Base-by-base conservation (phyloP, 768 basidiomycete species). In the Clavulina sp. region DNA sequence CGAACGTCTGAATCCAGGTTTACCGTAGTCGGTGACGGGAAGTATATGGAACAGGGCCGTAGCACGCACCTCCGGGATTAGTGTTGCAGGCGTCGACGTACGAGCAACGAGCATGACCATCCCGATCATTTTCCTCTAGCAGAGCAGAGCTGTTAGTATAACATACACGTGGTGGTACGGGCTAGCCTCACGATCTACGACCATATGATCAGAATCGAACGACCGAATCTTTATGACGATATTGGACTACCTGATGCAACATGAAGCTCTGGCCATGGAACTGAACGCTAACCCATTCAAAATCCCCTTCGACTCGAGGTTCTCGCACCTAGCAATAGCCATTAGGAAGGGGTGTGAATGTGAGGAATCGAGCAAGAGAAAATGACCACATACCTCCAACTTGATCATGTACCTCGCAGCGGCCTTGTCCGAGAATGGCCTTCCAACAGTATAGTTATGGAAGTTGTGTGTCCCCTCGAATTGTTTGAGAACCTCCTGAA, bases 211-310 rank as follows among this genome's bases (percentile, higher is more conserved):
- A 44, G 16, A 21, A 34, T 4, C 3, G 9, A n/a, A 5, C 32
- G 32, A 36, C 29, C 24, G 4, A n/a, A 28, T 41, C 48, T 23
- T 41, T 28, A 24, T n/a, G 19, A 40, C 26, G 40, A 40, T 6
- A 5, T 43, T 43, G 57, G 60, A 30, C n/a, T 67, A 91, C 91
- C 72, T 99, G 95, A 64, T 99, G 93, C 50, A 99, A 67, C 95
- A 99, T 97, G 65, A 99, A 99, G 59, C 87, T 91, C 65, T 99
- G 95, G 0, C 93, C 95, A 62, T 97, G 89, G 63, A 95, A 83
- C 54, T 84, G 70, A 19, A 97, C 80, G 41, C 83, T 84, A 41
- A 97, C 77, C 92, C 93, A 97, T 61, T 99, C 93, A 1, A 84
- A 92, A 34, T 80, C 80, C 21, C 85, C 88, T 55, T 88, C 81